phyloP scores from a whole-genome alignment of 2,329 filamentous ascomycete genomes.

The Phyllosticta paracitricarpa region DNA sequence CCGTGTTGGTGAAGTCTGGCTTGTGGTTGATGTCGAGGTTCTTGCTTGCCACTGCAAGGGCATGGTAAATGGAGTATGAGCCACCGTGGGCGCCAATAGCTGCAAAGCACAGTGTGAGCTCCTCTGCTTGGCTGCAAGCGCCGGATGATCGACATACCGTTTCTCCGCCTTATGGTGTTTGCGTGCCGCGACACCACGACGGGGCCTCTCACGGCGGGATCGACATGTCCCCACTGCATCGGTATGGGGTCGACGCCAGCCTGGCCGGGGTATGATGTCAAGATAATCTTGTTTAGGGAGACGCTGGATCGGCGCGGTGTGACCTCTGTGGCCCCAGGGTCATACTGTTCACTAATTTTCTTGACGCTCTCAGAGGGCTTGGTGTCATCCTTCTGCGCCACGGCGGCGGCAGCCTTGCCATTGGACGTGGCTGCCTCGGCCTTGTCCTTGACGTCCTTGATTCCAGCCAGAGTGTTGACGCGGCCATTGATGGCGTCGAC shows the following conservation, averaged over 20 bases:
- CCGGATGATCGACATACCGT: slow-evolving; percentile 45
- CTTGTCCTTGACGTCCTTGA: slow-evolving; percentile 47
- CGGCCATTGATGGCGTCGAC: slow-evolving; percentile 52
- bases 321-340: slow-evolving; percentile 20
- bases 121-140: neutral
- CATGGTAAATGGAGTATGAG: slow-evolving; percentile 93
- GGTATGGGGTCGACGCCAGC: slow-evolving; percentile 86
- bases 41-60: slow-evolving; percentile 82
- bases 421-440: slow-evolving; percentile 20
- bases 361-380: slow-evolving; percentile 23
- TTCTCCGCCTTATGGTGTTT: slow-evolving; percentile 68
- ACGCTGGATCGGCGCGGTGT: slow-evolving; percentile 29
- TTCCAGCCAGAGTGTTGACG: slow-evolving; percentile 49
- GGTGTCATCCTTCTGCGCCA: slow-evolving; percentile 24
- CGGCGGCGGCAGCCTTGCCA: slow-evolving; percentile 15
- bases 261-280: slow-evolving; percentile 86
- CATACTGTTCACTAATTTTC: slow-evolving; percentile 31
- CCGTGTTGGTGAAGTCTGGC: slow-evolving; percentile 71
- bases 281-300: slow-evolving; percentile 49
- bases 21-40: slow-evolving; percentile 76
- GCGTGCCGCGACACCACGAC: slow-evolving; percentile 73
- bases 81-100: slow-evolving; percentile 68
- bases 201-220: slow-evolving; percentile 67
- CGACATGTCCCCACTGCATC: slow-evolving; percentile 76
- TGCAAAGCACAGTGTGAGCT: slow-evolving; percentile 16